phyloP scores from a whole-genome alignment of 148 eudicot species.

The Heliosperma pusillum region DNA sequence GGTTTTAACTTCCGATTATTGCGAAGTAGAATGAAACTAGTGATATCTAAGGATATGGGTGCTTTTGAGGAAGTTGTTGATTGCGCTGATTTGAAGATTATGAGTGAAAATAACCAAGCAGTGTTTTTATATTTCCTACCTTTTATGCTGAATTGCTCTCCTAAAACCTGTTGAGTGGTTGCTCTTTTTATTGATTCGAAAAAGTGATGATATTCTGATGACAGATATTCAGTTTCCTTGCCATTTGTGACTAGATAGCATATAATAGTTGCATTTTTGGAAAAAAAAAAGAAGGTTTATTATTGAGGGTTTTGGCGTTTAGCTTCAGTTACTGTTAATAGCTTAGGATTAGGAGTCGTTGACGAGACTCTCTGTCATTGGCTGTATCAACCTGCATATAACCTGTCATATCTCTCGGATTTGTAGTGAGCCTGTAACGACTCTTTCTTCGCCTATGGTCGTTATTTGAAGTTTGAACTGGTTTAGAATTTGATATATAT shows the following conservation, averaged over 20 bases:
- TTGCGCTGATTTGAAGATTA: neutral
- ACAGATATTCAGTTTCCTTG: neutral
- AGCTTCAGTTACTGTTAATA: neutral
- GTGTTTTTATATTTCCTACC: neutral
- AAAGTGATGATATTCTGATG: neutral
- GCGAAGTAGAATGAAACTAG: neutral
- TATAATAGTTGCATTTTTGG: neutral
- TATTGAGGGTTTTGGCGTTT: neutral
- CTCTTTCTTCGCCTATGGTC: neutral
- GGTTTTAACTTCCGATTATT: neutral
- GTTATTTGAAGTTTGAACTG: neutral
- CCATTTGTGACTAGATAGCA: neutral
- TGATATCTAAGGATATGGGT: neutral
- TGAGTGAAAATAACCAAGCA: neutral
- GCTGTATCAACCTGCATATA: neutral
- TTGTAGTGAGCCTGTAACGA: neutral
- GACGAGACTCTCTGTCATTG: neutral
- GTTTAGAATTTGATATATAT: neutral
- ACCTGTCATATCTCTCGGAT: neutral
- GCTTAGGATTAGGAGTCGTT: neutral
- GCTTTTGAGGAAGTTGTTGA: neutral
- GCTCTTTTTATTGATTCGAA: neutral
- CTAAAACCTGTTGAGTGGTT: neutral
- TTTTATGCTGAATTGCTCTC: neutral
- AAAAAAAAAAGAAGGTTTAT: neutral